Base-by-base conservation (phyloP, 495 filamentous ascomycete genomes). In the Aspergillus avenaceus region DNA sequence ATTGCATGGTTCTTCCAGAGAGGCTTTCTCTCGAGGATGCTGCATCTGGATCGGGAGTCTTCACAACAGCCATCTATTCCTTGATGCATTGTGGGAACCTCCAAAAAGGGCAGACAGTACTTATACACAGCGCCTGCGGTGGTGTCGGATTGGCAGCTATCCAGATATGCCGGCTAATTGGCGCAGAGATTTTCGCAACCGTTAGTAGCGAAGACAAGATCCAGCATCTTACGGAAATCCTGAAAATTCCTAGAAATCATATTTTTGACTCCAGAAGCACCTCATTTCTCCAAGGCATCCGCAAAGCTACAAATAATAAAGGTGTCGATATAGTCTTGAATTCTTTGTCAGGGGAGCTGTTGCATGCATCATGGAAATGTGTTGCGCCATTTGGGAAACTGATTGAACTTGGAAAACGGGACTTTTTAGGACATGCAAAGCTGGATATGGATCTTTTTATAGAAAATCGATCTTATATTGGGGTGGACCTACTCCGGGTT, bases 251-350 rank as follows among this genome's bases (percentile, higher is more conserved):
- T 0, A 26, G 49, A 5, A 50, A 67, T 5, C 70, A 70, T 14
- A 82, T 83, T 27, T 78, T 83, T 42, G 63, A 72, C 34, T 79
- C 71, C 29, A 52, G 72, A 12, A 65, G 72, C 36, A 52, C 59
- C 2, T 60, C 67, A 2, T 82, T 81, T 49, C 45, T 64, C 0
- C 43, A 66, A 16, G 71, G 65, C n/a, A 47, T 82, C 0, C 57
- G 75, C 22, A 44, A 63, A 0, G 62, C 62, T 14, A 86, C 80
- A 0, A 37, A 65, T 8, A 65, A 71, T 13, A 51, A 46, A 8
- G 77, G 79, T 5, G 73, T 79, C 27, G 73, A 79, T 38, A 52
- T 81, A 3, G 70, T 78, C 3, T 60, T 81, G 26, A 76, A 79
- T 42, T 71, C 73, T 24, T 61, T 80, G 13, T 63, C 73, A 6